Conservation (phyloP, 495 filamentous ascomycete genomes). For the Xylaria intraflava region DNA sequence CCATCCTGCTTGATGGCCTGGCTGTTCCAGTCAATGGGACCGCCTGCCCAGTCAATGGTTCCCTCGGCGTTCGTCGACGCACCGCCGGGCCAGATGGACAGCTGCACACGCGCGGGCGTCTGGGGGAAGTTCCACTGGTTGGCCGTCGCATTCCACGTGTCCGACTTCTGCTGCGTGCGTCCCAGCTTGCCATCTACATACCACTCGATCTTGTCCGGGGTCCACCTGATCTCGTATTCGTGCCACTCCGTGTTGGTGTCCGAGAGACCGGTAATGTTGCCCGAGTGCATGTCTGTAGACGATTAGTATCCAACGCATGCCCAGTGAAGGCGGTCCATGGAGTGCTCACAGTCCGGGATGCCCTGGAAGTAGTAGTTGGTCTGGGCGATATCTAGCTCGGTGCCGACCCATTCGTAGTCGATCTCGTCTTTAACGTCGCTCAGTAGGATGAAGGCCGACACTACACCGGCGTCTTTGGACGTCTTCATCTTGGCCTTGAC, state of each 20-base stretch:
- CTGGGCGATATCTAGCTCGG: constrained; percentile 69
- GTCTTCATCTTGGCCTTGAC: constrained; percentile 82
- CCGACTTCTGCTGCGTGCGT: constrained; percentile 63
- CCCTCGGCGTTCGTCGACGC: constrained; percentile 69
- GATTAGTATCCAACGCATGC: not conserved
- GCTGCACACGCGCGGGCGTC: constrained; percentile 84
- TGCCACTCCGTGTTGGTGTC: constrained; percentile 78
- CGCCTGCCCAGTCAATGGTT: constrained; percentile 89
- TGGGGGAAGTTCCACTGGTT: constrained; percentile 87
- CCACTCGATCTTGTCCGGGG: constrained; percentile 78
- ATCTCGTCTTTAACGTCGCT: constrained; percentile 97
- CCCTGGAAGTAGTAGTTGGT: constrained; percentile 98
- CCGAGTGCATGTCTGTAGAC: constrained; percentile 58
- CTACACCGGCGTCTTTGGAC: constrained; percentile 75
- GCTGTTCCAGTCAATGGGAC: constrained; percentile 79
- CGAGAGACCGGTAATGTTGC: constrained; percentile 58
- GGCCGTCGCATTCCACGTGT: constrained; percentile 78
- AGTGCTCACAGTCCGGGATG: constrained; percentile 75
- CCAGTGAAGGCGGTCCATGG: not conserved
- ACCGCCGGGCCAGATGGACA: constrained; percentile 96
- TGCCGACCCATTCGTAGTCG: constrained; percentile 90
- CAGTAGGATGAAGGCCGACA: constrained; percentile 91
- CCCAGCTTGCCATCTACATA: constrained; percentile 68
- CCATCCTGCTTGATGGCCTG: constrained; percentile 72
- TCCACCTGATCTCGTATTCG: constrained; percentile 91